Evolutionary conservation across 257 asterid genomes (phyloP), one percentile per base, ranked within the genome.

Genomic region (Haberlea rhodopensis): DNA sequence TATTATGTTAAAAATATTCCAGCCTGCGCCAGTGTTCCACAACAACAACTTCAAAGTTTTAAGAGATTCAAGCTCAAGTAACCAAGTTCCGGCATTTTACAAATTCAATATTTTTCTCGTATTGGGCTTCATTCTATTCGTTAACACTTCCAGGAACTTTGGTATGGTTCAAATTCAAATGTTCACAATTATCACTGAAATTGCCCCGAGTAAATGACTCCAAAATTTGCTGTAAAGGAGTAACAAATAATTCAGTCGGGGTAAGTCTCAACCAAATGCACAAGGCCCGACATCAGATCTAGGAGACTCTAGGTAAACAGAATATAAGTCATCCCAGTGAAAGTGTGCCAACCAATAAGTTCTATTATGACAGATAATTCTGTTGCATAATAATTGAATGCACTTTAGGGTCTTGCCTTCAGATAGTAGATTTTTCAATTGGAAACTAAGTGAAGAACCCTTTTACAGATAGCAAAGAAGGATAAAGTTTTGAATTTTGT

Each of bases 131-230:
- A 28, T 6, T 5, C 3, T 31, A 31, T 8, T 31, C 2, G 1
- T 31, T 6, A 31, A 31, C 9, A 31, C 9, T 31, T 31, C 37
- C 37, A 31, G 8, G 0, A 31, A n/a, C n/a, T n/a, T 31, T 34
- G 15, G 45, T 29, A 29, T 5, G 34, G 34, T 29, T 29, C 34
- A 5, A 29, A 6, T n/a, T n/a, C n/a, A n/a, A n/a, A n/a, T n/a
- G 13, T 43, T 63, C 24, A 28, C 56, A 18, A 23, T 52, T 22
- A 71, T n/a, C 46, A 53, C 21, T 45, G 53, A 57, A 49, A 27
- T 0, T 57, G 24, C 52, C 32, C 1, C 18, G 25, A 29, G 53
- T 18, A 59, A 34, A 27, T 43, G 45, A 52, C 46, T 21, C 27
- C 18, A 21, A 37, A 24, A 24, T 34, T 45, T 26, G n/a, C n/a